Conservation (phyloP, 106 monocot species). For the Phalaenopsis equestris region DNA sequence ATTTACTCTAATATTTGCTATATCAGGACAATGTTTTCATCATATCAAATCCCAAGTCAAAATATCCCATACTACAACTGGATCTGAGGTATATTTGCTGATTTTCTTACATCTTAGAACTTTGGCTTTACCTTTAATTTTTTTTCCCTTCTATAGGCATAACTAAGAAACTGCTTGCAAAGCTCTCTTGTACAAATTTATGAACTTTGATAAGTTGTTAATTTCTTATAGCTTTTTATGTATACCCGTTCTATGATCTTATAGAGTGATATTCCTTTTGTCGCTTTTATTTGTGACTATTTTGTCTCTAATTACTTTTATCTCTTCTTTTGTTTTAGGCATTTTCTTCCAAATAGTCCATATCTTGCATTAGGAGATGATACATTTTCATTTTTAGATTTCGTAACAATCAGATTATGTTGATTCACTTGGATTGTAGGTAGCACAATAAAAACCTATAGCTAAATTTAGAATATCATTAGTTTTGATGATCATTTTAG, state of each 20-base stretch:
- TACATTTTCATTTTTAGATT: neutral
- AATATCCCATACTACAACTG: slow-evolving; percentile 85
- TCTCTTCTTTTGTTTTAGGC: neutral
- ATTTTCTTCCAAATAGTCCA: neutral
- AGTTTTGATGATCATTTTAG: neutral
- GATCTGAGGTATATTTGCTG: slow-evolving; percentile 58
- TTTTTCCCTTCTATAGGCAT: neutral
- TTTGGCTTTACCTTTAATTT: too few relatives aligned
- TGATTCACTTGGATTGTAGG: neutral
- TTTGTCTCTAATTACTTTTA: neutral
- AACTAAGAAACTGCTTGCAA: neutral
- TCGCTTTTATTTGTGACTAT: neutral
- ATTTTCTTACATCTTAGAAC: neutral
- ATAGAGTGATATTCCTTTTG: neutral
- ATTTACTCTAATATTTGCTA: neutral
- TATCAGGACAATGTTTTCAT: slow-evolving; percentile 89
- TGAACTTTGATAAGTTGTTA: neutral
- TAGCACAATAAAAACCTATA: neutral
- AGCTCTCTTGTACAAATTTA: neutral
- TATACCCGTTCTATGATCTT: neutral
- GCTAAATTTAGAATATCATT: neutral
- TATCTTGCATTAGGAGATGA: neutral
- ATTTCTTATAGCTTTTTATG: neutral
- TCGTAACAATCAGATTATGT: neutral
- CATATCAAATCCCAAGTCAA: slow-evolving; percentile 94